These are phyloP conservation scores for Sarocladium kiliense DNA, from an alignment of 2,329 filamentous ascomycete species.

Conservation along the genomic window DNA sequence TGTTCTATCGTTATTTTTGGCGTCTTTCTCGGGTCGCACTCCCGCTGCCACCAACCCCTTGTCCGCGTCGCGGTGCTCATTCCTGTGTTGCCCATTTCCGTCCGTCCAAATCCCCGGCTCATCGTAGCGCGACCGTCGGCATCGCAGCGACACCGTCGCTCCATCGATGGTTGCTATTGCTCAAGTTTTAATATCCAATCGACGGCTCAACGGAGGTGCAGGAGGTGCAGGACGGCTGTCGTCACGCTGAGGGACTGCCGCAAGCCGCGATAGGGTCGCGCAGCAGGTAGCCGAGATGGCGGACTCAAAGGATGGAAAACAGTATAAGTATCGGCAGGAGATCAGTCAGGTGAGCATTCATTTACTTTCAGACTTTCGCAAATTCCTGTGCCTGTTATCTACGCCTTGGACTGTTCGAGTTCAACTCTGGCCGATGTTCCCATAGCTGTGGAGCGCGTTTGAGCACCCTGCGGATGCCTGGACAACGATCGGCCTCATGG, in stretches of 20 bases:
- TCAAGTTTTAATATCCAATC: neutral
- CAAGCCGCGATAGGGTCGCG: neutral
- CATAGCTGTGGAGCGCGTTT: too few species aligned
- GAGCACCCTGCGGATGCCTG: too few species aligned
- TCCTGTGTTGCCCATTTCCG: neutral
- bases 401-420: too few species aligned
- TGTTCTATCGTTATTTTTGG: neutral
- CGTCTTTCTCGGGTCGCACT: neutral
- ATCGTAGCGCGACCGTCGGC: neutral
- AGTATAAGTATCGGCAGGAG: constrained; percentile 89
- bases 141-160: neutral
- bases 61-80: neutral
- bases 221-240: neutral
- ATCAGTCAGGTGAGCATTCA: constrained; percentile 77
- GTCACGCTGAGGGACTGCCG: neutral
- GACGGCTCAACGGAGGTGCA: neutral
- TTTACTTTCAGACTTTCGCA: too few species aligned
- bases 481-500: too few species aligned
- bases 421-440: too few species aligned
- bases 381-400: too few species aligned
- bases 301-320: constrained; percentile 50
- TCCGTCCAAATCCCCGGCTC: neutral
- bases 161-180: neutral
- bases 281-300: constrained; percentile 51
- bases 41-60: neutral